A percentile compares a stretch with the other conserved stretches of the same genome.
These are phyloP conservation scores for Phytophthora agathidicida DNA, from an alignment of 352 stramenopile species.

Conservation along the genomic window DNA sequence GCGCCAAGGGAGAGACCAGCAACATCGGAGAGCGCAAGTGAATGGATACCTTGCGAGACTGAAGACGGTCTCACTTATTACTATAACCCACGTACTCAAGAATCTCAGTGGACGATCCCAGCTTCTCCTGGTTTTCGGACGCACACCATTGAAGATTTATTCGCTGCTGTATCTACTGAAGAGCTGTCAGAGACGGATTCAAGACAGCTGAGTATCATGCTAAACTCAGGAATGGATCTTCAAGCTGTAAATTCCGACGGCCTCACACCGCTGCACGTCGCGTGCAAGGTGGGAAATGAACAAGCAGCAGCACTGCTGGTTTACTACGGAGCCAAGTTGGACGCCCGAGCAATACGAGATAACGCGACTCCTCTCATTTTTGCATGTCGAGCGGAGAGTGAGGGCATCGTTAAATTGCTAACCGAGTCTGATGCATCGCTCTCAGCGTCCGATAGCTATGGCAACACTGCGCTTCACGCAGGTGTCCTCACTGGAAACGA, in stretches of 20 bases:
- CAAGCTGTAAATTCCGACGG: constrained; percentile 40
- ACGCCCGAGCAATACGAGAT: constrained; percentile 23
- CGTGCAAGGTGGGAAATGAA: constrained; percentile 54
- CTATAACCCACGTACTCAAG: constrained; percentile 65
- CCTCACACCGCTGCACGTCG: constrained; percentile 55
- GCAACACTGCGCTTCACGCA: constrained; percentile 89
- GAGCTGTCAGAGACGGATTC: constrained; percentile 27
- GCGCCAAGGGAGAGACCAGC: neutral
- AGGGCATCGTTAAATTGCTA: constrained; percentile 51
- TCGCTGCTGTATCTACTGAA: constrained; percentile 28
- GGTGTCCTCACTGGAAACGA: constrained; percentile 82
- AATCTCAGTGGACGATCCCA: constrained; percentile 68
- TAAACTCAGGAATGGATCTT: constrained; percentile 42
- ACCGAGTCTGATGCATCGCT: constrained; percentile 62
- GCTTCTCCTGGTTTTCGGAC: constrained; percentile 1
- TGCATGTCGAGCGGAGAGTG: constrained; percentile 49
- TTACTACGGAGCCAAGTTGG: constrained; percentile 52
- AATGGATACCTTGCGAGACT: constrained; percentile 51
- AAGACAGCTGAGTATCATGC: constrained; percentile 39
- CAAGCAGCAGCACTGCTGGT: constrained; percentile 46
- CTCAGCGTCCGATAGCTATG: constrained; percentile 74
- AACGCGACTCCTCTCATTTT: constrained; percentile 50
- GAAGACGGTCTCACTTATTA: constrained; percentile 72
- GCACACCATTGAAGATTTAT: constrained; percentile 28
- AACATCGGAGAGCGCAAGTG: constrained; percentile 14